Conservation (phyloP, 2,329 filamentous ascomycete genomes). For the Neocatenulostroma microsporum region DNA sequence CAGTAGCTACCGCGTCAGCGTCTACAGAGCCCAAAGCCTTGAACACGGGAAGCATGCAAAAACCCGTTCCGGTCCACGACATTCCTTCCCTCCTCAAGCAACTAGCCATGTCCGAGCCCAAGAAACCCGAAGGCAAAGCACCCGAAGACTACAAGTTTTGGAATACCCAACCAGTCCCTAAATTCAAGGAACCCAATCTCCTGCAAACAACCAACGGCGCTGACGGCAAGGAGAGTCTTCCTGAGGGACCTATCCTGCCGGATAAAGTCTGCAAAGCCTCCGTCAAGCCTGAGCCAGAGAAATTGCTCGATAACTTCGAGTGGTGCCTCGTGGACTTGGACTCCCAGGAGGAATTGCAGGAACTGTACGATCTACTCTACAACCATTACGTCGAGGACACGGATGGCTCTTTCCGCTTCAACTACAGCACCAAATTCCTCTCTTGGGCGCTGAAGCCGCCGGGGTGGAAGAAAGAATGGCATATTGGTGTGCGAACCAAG, state of each 20-base stretch:
- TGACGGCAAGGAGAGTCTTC: conserved; percentile 45
- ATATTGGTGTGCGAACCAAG: conserved; percentile 77
- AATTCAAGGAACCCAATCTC: conserved; percentile 52
- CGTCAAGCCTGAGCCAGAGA: conserved; percentile 51
- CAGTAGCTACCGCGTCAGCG: not conserved
- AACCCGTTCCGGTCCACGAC: conserved; percentile 19
- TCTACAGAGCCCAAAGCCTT: conserved; percentile 2
- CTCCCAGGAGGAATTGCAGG: conserved; percentile 67
- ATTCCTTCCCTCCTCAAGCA: conserved; percentile 25
- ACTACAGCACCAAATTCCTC: conserved; percentile 82
- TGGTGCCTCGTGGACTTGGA: conserved; percentile 88
- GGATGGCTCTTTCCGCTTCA: conserved; percentile 95
- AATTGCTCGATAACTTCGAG: conserved; percentile 76
- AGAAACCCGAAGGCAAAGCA: conserved; percentile 27
- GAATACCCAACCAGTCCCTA: conserved; percentile 91
- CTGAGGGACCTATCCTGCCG: conserved; percentile 77
- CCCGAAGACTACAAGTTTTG: conserved; percentile 77
- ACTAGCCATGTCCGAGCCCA: conserved; percentile 15
- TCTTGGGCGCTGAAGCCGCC: conserved; percentile 94
- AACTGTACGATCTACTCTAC: conserved; percentile 84
- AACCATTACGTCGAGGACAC: conserved; percentile 97
- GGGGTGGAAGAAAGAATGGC: conserved; percentile 90
- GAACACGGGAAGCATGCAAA: conserved; percentile 8
- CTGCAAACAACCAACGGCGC: conserved; percentile 34
- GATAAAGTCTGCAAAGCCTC: conserved; percentile 62